phyloP scores from a whole-genome alignment of 2,329 filamentous ascomycete species.

The Scytalidium lignicola region DNA sequence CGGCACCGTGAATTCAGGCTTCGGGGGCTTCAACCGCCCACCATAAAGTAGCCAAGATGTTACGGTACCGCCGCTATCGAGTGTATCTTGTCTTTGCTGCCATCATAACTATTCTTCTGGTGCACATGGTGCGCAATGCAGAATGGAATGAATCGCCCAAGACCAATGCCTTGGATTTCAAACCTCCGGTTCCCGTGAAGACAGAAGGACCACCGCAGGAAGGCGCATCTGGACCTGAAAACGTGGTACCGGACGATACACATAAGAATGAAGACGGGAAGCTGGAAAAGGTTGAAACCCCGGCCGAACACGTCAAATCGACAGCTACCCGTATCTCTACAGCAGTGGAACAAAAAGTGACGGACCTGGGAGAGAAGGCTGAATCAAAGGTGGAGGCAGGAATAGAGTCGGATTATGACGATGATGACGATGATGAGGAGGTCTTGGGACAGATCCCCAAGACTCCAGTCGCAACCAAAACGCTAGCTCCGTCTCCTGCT shows the following conservation, averaged over 20 bases:
- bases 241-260: conserved; percentile 5
- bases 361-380: not conserved
- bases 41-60: conserved; percentile 35
- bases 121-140: conserved; percentile 41
- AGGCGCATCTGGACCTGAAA: conserved; percentile 1
- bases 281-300: not conserved
- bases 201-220: no score
- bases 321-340: not conserved
- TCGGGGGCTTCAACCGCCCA: not conserved
- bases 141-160: conserved; percentile 22
- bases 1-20: not conserved
- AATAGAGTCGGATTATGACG: conserved; percentile 9
- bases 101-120: conserved; percentile 49
- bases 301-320: conserved; percentile 2
- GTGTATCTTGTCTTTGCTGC: conserved; percentile 52
- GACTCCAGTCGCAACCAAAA: not conserved
- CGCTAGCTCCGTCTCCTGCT: not conserved
- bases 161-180: not conserved
- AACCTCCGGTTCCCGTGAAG: not conserved
- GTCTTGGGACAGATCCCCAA: not conserved
- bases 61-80: conserved; percentile 56
- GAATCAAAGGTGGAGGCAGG: not conserved
- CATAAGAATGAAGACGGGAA: conserved; percentile 9
- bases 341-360: not conserved
- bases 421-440: conserved; percentile 10